Evolutionary conservation across 192 early-diverging fungal species (phyloP), one percentile per base, ranked within the genome.

Genomic region (Podila epicladia): DNA sequence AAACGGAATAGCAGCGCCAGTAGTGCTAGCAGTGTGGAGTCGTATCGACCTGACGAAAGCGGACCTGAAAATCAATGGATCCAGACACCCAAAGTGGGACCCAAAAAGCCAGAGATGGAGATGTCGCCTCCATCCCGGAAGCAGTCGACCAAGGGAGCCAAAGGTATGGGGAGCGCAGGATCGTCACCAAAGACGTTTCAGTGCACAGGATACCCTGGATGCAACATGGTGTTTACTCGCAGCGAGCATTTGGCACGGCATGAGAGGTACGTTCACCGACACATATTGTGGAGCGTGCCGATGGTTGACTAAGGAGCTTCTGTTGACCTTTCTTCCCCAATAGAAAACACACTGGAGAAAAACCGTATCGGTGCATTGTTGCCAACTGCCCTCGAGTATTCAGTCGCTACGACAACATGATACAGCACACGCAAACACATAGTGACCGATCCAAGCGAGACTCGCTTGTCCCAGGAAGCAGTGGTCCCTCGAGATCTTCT

Each of bases 381-480:
- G 82, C 87, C 17, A 83, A 71, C 24, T 92, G 90, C 62, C 82
- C 82, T 69, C 85, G 89, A 38, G 83, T 85, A 31, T 92, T 92
- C 63, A 92, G 90, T 74, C 88, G 90, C n/a, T 92, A 88, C 50
- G 90, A 92, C 73, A 92, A 92, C 58, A 92, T 92, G 90, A 90
- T 92, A 82, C 90, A 92, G 71, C 90, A 92, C 60, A 88, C 88
- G 28, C 89, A 89, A 29, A 92, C 88, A 55, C 90, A 92, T 72
- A 62, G 77, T 9, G 77, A 80, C 38, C 70, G 77, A 1, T 53
- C 77, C 9, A 80, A 80, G 55, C 37, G 77, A 15, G 77, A 80
- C n/a, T 80, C 77, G 7, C 75, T 79, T 28, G 65, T 29, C 3
- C 26, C 45, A 7, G 72, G 35, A 5, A 55, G 57, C 59, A 35